These are phyloP conservation scores for Teunomyces cretensis DNA, from an alignment of 805 yeast species.

Conservation along the genomic window DNA sequence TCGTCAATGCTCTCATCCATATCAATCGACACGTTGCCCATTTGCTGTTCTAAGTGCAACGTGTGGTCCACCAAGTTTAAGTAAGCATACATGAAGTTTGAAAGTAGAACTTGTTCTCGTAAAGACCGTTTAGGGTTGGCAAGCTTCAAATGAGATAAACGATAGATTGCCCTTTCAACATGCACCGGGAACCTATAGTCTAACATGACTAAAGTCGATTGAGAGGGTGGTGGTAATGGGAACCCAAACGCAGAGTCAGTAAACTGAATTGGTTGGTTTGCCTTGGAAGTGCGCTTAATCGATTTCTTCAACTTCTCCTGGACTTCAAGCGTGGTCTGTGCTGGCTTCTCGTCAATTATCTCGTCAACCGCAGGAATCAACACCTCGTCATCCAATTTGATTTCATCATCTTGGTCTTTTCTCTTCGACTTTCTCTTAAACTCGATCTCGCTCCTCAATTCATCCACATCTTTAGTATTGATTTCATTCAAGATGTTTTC, in stretches of 20 bases:
- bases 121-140: slow-evolving; percentile 92
- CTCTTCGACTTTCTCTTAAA: slow-evolving; percentile 7
- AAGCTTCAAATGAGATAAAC: slow-evolving; percentile 87
- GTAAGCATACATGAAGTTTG: slow-evolving; percentile 97
- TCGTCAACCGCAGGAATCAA: slow-evolving; percentile 1
- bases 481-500: background rate
- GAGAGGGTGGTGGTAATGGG: slow-evolving; percentile 79
- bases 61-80: slow-evolving; percentile 93
- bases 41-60: slow-evolving; percentile 65
- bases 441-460: slow-evolving; percentile 2
- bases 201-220: slow-evolving; percentile 74
- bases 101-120: slow-evolving; percentile 86
- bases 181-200: slow-evolving; percentile 89
- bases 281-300: slow-evolving; percentile 39
- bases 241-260: slow-evolving; percentile 85
- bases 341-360: slow-evolving; percentile 17
- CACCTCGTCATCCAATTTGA: slow-evolving; percentile 7
- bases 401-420: slow-evolving; percentile 12
- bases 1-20: slow-evolving; percentile 9
- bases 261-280: slow-evolving; percentile 48
- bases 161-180: slow-evolving; percentile 92
- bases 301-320: slow-evolving; percentile 45
- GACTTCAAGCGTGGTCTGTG: slow-evolving; percentile 37
- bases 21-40: slow-evolving; percentile 17
- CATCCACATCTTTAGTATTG: background rate